Evolutionary conservation across 2,329 filamentous ascomycete species (phyloP).

Genomic region (Xylaria polymorpha): DNA sequence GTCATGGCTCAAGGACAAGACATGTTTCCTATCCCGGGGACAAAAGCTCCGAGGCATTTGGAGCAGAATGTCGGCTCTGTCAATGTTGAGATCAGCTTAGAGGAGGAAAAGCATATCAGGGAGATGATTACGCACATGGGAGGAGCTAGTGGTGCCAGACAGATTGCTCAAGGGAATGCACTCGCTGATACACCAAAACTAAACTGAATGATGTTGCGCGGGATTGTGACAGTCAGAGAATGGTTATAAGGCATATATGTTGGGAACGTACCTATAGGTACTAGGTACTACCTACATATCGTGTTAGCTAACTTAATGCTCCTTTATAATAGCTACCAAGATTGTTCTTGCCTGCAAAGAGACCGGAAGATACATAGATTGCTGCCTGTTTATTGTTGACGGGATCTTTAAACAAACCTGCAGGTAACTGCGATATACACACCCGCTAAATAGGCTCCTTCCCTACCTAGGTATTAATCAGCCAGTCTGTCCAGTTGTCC

Average conservation of each 20-base stretch:
- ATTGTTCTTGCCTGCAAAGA: too few relatives aligned
- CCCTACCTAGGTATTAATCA: not conserved
- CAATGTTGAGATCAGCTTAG: not conserved
- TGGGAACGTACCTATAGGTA: too few relatives aligned
- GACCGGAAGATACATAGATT: too few relatives aligned
- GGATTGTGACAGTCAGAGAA: not conserved
- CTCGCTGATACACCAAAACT: conserved; percentile 17
- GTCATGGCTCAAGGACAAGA: conserved; percentile 69
- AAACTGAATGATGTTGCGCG: not conserved
- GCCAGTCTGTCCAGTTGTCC: not conserved
- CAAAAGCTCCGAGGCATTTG: conserved; percentile 59
- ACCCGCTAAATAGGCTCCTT: not conserved
- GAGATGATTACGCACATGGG: conserved; percentile 8
- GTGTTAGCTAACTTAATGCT: too few relatives aligned
- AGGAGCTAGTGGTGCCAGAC: conserved; percentile 17
- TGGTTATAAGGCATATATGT: too few relatives aligned
- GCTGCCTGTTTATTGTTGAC: too few relatives aligned
- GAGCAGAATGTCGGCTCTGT: conserved; percentile 55
- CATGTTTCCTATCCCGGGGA: conserved; percentile 69
- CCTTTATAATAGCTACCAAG: too few relatives aligned
- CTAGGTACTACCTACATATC: too few relatives aligned
- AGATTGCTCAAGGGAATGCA: conserved; percentile 19
- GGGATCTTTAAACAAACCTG: too few relatives aligned
- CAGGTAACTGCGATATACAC: too few relatives aligned
- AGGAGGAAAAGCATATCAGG: conserved; percentile 16